Base-by-base conservation (phyloP, 768 basidiomycete genomes). In the Pleurotus platypus region DNA sequence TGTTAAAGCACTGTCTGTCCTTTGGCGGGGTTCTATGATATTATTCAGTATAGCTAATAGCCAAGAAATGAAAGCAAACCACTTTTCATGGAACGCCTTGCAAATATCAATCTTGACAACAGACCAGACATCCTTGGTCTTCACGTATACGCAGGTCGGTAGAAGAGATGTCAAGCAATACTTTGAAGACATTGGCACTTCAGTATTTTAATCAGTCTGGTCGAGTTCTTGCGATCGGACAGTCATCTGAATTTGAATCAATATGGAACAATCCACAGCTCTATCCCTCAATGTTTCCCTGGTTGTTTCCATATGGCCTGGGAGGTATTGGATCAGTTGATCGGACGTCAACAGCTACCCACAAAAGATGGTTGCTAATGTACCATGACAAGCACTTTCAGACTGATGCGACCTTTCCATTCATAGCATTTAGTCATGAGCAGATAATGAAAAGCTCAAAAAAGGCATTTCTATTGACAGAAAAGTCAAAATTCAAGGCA, bases 381-480 rank as follows among this genome's bases (percentile, higher is more conserved):
- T 77, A 75, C 57, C 66, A 72, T 51, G 75, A 77, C 51, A 73
- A 73, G 43, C 59, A 68, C 0, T 78, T 78, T 62, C 77, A 77
- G 56, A 57, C 16, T 1, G 75, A 78, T 55, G 8, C 61, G 1
- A 57, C 67, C 16, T 78, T 76, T 58, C 64, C 72, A 1, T 69
- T 76, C 27, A 57, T 75, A 18, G 72, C 67, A 0, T 77, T 76
- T 54, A 77, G 70, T 53, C 71, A 77, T 49, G 57, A 70, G 22
- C 78, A 78, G 51, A 67, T 76, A 2, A 71, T 66, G 38, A 43
- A 26, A 2, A 55, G 58, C 40, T 39, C 57, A 0, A 50, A 26
- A 4, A 66, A 58, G 4, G 64, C 65, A 1, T 64, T 48, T 43
- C 30, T 67, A 16, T 35, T 67, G 5, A 56, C 60, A 9, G 59